These are phyloP conservation scores for Capsicum rhomboideum DNA, from an alignment of 257 asterid genomes.

Conservation along the genomic window DNA sequence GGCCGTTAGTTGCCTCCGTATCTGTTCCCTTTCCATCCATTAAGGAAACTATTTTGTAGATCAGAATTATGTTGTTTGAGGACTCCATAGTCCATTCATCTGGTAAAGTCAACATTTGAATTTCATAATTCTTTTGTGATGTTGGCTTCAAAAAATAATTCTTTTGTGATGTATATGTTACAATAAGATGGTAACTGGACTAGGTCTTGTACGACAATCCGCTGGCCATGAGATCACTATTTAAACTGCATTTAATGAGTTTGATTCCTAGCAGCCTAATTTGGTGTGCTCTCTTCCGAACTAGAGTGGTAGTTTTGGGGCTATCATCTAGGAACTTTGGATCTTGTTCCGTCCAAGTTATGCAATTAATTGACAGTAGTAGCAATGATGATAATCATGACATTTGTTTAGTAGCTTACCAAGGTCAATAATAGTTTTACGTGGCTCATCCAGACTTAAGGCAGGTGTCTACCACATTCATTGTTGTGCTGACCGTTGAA, in stretches of 20 bases:
- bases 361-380: not conserved
- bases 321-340: not conserved
- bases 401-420: not conserved
- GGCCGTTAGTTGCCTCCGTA: too few species aligned
- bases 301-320: not conserved
- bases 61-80: not conserved
- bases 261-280: not conserved
- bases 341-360: not conserved
- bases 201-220: not conserved
- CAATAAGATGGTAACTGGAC: not conserved
- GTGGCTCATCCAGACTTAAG: not conserved
- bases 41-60: not conserved
- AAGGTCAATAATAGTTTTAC: not conserved
- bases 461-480: not conserved
- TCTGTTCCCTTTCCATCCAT: too few species aligned
- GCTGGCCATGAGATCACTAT: not conserved
- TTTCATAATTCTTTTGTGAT: not conserved
- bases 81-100: not conserved
- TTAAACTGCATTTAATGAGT: not conserved
- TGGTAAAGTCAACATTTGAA: not conserved
- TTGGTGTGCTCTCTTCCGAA: not conserved
- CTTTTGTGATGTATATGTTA: not conserved
- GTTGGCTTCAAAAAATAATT: too few species aligned
- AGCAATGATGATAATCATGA: not conserved
- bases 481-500: not conserved